phyloP scores from a whole-genome alignment of 169 alveolate species.

The Blepharisma undulans region DNA sequence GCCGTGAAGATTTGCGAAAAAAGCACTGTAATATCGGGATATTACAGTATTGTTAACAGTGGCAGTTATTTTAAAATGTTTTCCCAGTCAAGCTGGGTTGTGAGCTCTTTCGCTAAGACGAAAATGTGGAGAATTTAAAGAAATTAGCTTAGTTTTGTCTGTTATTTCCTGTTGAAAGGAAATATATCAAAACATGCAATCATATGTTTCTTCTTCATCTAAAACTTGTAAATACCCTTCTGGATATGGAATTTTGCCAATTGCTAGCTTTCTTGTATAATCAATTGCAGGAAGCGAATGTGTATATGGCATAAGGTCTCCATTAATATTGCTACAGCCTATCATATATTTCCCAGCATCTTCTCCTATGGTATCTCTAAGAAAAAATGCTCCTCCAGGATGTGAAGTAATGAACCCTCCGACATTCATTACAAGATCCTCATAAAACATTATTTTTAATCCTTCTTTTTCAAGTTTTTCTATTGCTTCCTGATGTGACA shows the following conservation, averaged over 20 bases:
- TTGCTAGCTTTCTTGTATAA: not conserved
- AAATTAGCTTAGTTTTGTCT: not conserved
- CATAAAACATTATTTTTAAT: not conserved
- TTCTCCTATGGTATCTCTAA: not conserved
- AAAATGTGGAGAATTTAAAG: not conserved
- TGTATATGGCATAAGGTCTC: not conserved
- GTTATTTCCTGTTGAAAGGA: not conserved
- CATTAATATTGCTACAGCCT: conserved; percentile 1
- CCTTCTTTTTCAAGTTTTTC: not conserved
- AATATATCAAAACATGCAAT: not conserved
- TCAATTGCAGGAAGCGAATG: not conserved
- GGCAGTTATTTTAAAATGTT: not conserved
- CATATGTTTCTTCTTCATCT: not conserved
- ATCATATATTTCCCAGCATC: conserved; percentile 27
- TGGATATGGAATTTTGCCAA: not conserved
- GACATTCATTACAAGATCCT: not conserved
- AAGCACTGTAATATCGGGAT: not conserved
- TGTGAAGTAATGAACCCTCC: not conserved
- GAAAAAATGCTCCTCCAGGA: conserved; percentile 34
- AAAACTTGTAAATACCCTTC: not conserved
- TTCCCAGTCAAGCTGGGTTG: not conserved
- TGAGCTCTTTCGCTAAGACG: not conserved
- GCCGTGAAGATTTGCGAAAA: not conserved
- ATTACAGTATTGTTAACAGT: not conserved
- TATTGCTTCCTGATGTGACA: not conserved